A percentile compares a stretch with the other conserved stretches of the same genome.
Evolutionary conservation across 305 asterid species (phyloP).

Genomic region (Striga hermonthica): DNA sequence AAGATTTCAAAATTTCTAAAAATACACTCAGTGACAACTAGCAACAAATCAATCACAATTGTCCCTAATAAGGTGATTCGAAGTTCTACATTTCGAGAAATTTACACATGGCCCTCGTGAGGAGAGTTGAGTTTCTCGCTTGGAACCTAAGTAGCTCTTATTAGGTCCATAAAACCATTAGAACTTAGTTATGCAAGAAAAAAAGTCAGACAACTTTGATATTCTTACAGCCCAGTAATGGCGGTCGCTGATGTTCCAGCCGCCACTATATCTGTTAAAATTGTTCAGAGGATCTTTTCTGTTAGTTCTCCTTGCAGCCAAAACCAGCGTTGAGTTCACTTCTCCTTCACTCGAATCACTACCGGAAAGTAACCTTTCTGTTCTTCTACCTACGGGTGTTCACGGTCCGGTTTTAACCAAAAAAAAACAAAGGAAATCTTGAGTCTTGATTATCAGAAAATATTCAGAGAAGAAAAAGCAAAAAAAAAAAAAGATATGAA

Average conservation of each 20-base stretch:
- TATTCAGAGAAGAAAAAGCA: not conserved
- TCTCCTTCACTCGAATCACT: conserved; percentile 38
- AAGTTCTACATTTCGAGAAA: too few species aligned
- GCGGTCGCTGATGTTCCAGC: conserved; percentile 77
- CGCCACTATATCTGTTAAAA: conserved; percentile 63
- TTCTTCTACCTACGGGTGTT: not conserved
- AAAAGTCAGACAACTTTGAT: not conserved
- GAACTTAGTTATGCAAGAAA: not conserved
- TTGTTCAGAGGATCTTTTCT: conserved; percentile 73
- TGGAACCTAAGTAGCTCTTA: too few species aligned
- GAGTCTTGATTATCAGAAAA: not conserved
- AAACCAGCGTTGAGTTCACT: conserved; percentile 43
- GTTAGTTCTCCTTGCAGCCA: conserved; percentile 70
- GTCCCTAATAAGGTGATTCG: too few species aligned
- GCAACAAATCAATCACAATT: too few species aligned
- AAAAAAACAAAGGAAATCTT: too few species aligned
- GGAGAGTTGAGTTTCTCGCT: not conserved
- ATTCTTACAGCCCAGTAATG: conserved; percentile 86
- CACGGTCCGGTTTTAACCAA: too few species aligned
- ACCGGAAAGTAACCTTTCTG: conserved; percentile 48
- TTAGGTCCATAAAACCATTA: not conserved
- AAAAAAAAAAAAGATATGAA: not conserved
- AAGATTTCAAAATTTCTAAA: not conserved
- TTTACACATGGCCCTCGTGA: not conserved
- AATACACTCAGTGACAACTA: not conserved